Evolutionary conservation across 192 early-diverging fungal species (phyloP), one percentile per base, ranked within the genome.

Genomic region (Coemansia sp.): DNA sequence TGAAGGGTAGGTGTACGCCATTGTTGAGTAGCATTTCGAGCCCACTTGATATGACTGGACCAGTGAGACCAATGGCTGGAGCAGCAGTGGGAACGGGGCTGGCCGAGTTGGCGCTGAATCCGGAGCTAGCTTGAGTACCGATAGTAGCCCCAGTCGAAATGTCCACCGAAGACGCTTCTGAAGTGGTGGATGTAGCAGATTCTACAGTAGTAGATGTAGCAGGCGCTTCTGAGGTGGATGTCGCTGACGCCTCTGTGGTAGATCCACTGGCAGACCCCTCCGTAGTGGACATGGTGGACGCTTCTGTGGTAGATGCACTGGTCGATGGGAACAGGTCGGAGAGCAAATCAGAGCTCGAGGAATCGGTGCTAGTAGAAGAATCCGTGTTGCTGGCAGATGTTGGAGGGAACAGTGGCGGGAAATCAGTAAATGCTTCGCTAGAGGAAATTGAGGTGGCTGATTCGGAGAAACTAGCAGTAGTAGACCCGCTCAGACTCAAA

Each of bases 11-110:
- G 11, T 70, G 38, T 3, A 63, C 67, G 3, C 72, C 77, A 10
- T 80, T 80, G 60, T 74, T 71, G 28, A 80, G 69, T 14, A 80
- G 57, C 78, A 80, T 80, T 35, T 74, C 50, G 0, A 80, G 63
- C 1, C 78, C 78, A 28, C 67, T 71, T 5, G 78, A 80, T 23
- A 80, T 75, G 5, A 80, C 39, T 10, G 72, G 73, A 0, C 78
- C 78, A 0, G 73, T 60, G 37, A 80, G 60, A 0, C 72, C 78
- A 20, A 46, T 62, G 6, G 51, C 45, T 42, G 21, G 33, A 37
- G 28, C 20, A 1, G 34, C 51, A 9, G 60, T 58, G 23, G 26
- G 14, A 16, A 6, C 5, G 40, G 68, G 34, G 11, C 18, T 58
- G 59, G 53, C 48, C 35, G 45, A 9, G 21, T 38, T 60, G 33